Evolutionary conservation across 2,329 filamentous ascomycete species (phyloP), one percentile per base, ranked within the genome.

Genomic region (Clathrospora elynae): DNA sequence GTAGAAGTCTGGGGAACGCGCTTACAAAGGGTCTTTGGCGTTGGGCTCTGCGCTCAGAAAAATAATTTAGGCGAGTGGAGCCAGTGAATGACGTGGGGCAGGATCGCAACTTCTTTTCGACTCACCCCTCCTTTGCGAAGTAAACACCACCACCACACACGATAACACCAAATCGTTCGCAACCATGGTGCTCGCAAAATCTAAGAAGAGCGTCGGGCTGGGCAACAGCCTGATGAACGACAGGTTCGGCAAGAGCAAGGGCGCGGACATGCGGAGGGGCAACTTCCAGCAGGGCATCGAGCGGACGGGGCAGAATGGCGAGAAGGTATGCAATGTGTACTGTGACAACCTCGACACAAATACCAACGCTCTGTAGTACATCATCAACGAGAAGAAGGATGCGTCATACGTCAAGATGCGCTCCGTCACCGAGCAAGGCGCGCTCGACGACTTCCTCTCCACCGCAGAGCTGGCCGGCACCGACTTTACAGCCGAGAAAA

Each of bases 401-500:
- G 93, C 92, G 23, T 81, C 89, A 59, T 99, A 91, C 90, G 90
- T 97, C 67, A 99, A 97, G 79, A 97, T 99, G 93, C 90, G 92
- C 76, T 96, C 90, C 70, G 88, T 99, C 59, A 99, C 93, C 4
- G 90, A 99, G 77, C 93, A 99, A 73, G 91, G 87, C 57, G 91
- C 91, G 30, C 83, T 99, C 50, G 93, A 99, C 71, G 93, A 99
- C 72, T 99, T 99, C 71, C 77, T 99, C 53, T 88, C 87, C 43
- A 99, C 93, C 2, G 95, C 93, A 52, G 91, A 97, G 74, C 78
- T 99, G 59, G 93, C 93, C n/a, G 92, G 90, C 55, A 99, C 93
- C 56, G 93, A 99, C 70, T 99, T 99, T 72, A 97, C 92, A 1
- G 95, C 93, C 18, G 91, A 97, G 77, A 97, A 97, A 80, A 88